These are phyloP conservation scores for Pestalotiopsis fici DNA, from an alignment of 2,329 filamentous ascomycete genomes.

Conservation along the genomic window DNA sequence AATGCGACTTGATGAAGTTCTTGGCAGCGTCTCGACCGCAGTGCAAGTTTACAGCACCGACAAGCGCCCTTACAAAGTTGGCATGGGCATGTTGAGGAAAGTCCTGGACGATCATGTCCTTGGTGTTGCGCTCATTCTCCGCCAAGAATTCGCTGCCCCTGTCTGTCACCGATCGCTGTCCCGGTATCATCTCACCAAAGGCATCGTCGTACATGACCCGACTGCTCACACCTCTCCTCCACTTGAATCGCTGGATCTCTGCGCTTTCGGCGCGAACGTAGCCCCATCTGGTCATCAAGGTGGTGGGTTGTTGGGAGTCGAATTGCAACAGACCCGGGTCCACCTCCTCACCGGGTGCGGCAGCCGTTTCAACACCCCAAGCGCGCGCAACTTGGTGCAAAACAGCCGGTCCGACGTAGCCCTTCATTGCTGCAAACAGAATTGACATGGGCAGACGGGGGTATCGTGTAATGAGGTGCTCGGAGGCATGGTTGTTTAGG, in stretches of 20 bases:
- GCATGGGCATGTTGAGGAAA: constrained; percentile 55
- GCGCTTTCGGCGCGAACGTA: constrained; percentile 53
- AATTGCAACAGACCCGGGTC: constrained; percentile 91
- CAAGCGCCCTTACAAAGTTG: constrained; percentile 78
- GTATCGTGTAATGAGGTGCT: constrained; percentile 85
- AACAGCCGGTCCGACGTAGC: constrained; percentile 76
- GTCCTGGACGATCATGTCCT: constrained; percentile 23
- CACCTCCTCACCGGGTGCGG: constrained; percentile 84
- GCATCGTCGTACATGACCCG: constrained; percentile 81
- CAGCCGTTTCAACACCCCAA: constrained; percentile 92
- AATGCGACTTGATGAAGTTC: constrained; percentile 80
- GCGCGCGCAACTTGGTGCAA: constrained; percentile 73
- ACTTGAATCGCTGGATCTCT: constrained; percentile 48
- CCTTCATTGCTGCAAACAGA: constrained; percentile 81
- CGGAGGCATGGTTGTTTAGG: constrained; percentile 84
- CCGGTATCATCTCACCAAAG: constrained; percentile 68
- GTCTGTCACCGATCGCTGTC: constrained; percentile 15
- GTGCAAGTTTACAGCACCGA: constrained; percentile 86
- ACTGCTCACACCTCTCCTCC: constrained; percentile 72
- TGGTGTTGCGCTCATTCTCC: constrained; percentile 20
- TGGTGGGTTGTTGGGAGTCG: constrained; percentile 47
- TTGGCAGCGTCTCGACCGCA: constrained; percentile 77
- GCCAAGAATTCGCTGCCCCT: constrained; percentile 18
- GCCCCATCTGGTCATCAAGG: constrained; percentile 49
- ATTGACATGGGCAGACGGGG: constrained; percentile 90